A percentile compares a stretch with the other conserved stretches of the same genome.
Conservation (phyloP, 805 yeast species). For the Zygotorulaspora danielsina region DNA sequence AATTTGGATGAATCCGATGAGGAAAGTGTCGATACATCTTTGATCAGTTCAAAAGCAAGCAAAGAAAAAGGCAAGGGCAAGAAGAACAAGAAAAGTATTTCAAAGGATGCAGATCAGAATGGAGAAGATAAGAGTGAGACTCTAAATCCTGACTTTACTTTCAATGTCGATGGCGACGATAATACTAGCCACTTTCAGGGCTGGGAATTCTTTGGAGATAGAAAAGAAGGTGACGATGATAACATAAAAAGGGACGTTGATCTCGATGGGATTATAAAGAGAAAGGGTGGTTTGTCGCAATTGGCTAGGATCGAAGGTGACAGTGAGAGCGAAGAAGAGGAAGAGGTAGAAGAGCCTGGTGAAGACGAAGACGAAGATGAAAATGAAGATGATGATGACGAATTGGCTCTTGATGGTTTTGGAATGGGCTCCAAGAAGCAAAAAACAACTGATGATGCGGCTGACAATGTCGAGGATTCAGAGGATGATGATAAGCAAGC, state of each 20-base stretch:
- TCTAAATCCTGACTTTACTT: constrained; percentile 69
- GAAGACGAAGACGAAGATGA: constrained; percentile 36
- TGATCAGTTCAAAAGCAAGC: constrained; percentile 22
- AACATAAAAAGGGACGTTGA: constrained; percentile 60
- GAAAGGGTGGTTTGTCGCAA: constrained; percentile 74
- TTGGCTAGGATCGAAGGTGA: constrained; percentile 44
- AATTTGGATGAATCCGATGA: constrained; percentile 49
- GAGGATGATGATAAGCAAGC: constrained; percentile 30
- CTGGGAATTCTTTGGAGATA: constrained; percentile 70
- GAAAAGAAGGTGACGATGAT: constrained; percentile 17
- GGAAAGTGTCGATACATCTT: constrained; percentile 29
- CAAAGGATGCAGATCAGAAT: constrained; percentile 28
- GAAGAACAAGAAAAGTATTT: constrained; percentile 19
- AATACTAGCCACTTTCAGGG: constrained; percentile 53
- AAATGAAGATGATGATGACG: constrained; percentile 34
- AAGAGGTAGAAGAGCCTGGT: constrained; percentile 34
- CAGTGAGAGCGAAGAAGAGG: constrained; percentile 40
- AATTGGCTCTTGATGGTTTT: constrained; percentile 38
- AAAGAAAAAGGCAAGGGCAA: constrained; percentile 26
- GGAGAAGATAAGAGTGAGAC: constrained; percentile 46
- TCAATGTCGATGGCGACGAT: constrained; percentile 59
- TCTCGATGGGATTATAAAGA: constrained; percentile 77
- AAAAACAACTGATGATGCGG: constrained; percentile 32
- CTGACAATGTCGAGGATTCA: constrained; percentile 29
- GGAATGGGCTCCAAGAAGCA: constrained; percentile 35